Base-by-base conservation (phyloP, 192 early-diverging fungal species). In the Coemansia sp. region DNA sequence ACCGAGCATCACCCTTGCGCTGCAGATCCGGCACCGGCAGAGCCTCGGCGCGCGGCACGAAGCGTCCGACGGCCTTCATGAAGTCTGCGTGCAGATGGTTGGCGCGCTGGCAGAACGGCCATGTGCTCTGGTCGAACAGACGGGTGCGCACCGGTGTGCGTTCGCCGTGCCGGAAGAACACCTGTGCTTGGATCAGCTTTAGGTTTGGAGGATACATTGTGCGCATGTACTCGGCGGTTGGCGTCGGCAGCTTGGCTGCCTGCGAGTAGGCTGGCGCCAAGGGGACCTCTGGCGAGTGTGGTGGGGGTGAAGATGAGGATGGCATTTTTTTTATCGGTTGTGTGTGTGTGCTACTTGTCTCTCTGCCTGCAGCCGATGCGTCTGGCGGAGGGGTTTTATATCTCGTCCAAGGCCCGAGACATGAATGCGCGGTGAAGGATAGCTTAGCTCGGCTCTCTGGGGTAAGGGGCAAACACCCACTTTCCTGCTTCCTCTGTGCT, bases 121-220 rank as follows among this genome's bases (percentile, higher is more conserved):
- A 73, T 8, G 55, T 17, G 19, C 27, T 1, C 37, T 40, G n/a
- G 3, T 25, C 12, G 9, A 50, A 43, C 46, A 73, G 53, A 5
- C 53, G 49, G 7, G 22, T 10, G 0, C 38, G 42, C 11, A 73
- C 45, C 0, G 71, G 71, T 15, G 64, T 59, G 64, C 71, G 71
- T 33, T 73, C 71, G 40, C 73, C 73, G 27, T 75, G 73, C 25
- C 73, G 57, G 66, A 69, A 69, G 40, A 75, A 75, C 25, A 75
- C 73, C 27, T 75, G 73, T 21, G 67, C 66, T 18, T 69, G 66
- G 24, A 75, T 30, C 43, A 75, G 65, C 49, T 65, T 45, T 39
- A 75, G 38, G 30, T 65, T 38, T 2, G 22, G n/a, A 3, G 73
- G 73, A 34, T 75, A 75, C 42, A 44, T 53, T 7, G 44, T n/a